Conservation (phyloP, 129 eudicot genomes). For the Escallonia herrerae region DNA sequence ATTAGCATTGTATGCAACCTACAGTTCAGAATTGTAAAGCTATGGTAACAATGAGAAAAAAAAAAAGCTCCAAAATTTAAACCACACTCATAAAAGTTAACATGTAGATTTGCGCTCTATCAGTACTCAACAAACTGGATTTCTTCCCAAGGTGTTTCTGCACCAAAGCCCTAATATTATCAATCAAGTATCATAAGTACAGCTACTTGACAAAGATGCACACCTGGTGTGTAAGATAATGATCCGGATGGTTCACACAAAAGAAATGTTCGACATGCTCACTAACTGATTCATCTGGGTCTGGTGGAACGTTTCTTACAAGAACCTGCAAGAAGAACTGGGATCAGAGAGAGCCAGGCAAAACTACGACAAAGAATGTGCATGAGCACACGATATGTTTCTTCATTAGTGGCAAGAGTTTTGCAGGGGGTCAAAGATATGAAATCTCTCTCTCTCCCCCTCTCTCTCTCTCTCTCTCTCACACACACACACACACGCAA, state of each 20-base stretch:
- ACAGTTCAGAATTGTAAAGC: slow-evolving; percentile 16
- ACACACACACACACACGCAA: too few species aligned
- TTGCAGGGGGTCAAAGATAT: too few species aligned
- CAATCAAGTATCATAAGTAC: background rate
- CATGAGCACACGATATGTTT: too few species aligned
- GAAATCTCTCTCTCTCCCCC: too few species aligned
- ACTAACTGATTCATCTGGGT: slow-evolving; percentile 82
- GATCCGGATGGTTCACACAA: slow-evolving; percentile 86
- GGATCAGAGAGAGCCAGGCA: background rate
- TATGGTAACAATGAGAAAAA: background rate
- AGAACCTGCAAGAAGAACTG: slow-evolving; percentile 58
- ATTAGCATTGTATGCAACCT: slow-evolving; percentile 93
- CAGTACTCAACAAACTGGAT: background rate
- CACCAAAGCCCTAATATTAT: background rate
- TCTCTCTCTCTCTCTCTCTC: too few species aligned
- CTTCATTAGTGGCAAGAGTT: too few species aligned
- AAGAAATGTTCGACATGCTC: slow-evolving; percentile 97
- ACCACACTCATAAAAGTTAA: background rate
- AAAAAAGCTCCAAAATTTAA: background rate
- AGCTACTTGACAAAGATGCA: slow-evolving; percentile 7
- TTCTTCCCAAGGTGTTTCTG: background rate
- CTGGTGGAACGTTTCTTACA: slow-evolving; percentile 91
- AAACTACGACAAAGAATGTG: background rate
- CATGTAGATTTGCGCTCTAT: background rate
- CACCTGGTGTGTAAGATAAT: slow-evolving; percentile 84